A percentile compares a stretch with the other conserved stretches of the same genome.
These are phyloP conservation scores for Tuber indicum DNA, from an alignment of 495 filamentous ascomycete species.

Conservation along the genomic window DNA sequence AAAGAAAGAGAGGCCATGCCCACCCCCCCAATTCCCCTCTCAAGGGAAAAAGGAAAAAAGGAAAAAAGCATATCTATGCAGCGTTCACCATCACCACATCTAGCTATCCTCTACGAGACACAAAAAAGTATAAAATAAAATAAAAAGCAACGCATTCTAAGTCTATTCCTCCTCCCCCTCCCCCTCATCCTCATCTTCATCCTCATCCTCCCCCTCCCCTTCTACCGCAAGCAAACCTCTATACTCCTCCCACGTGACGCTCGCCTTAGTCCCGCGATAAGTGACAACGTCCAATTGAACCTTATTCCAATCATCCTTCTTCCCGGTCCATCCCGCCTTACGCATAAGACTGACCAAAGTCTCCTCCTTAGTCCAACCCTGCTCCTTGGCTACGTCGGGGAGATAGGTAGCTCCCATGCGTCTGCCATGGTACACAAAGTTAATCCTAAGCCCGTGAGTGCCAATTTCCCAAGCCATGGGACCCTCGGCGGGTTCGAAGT, in stretches of 20 bases:
- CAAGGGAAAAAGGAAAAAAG: neutral
- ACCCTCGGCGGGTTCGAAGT: constrained; percentile 65
- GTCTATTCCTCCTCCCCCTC: constrained; percentile 11
- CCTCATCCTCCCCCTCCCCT: constrained; percentile 29
- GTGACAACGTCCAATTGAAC: constrained; percentile 64
- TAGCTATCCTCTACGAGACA: neutral
- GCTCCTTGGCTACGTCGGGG: constrained; percentile 83
- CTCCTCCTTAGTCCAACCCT: constrained; percentile 94
- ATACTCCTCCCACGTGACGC: constrained; percentile 64
- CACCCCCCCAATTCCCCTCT: constrained; percentile 1
- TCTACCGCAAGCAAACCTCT: constrained; percentile 50
- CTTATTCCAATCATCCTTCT: constrained; percentile 64
- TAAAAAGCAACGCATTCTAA: constrained; percentile 1
- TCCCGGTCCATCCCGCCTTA: constrained; percentile 79
- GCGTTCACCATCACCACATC: constrained; percentile 6
- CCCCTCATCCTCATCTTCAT: constrained; percentile 12
- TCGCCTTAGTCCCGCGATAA: constrained; percentile 73
- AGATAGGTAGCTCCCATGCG: constrained; percentile 80
- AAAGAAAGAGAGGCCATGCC: neutral
- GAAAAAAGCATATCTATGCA: neutral
- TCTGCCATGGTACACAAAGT: constrained; percentile 60
- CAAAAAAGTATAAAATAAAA: neutral
- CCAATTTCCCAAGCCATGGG: constrained; percentile 82
- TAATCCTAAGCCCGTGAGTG: constrained; percentile 73
- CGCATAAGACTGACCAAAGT: constrained; percentile 82